Conservation (phyloP, 345 rosid species). For the Dimocarpus longan region DNA sequence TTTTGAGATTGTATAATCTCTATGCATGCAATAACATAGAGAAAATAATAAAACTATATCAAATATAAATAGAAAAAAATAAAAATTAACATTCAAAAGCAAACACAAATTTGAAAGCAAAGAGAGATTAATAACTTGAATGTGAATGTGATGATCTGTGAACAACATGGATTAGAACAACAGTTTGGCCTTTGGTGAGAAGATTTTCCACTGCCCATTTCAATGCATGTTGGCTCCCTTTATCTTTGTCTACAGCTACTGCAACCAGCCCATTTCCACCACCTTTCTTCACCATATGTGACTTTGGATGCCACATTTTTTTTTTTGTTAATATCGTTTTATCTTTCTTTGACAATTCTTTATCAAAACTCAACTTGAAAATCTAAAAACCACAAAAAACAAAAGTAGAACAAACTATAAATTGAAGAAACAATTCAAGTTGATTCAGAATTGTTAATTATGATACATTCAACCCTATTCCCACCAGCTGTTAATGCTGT, state of each 20-base stretch:
- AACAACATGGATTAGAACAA: conserved; percentile 71
- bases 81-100: background rate
- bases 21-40: background rate
- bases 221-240: conserved; percentile 80
- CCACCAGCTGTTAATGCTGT: background rate
- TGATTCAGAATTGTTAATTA: background rate
- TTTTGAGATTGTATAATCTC: background rate
- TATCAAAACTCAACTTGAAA: background rate
- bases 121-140: conserved; percentile 26
- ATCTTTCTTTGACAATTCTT: background rate
- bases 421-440: no score
- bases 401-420: background rate
- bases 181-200: conserved; percentile 60
- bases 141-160: conserved; percentile 29
- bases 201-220: conserved; percentile 81
- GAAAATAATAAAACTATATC: background rate
- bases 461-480: background rate
- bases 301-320: conserved; percentile 48
- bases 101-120: background rate
- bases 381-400: background rate
- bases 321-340: background rate
- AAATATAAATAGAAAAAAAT: no score
- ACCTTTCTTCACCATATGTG: conserved; percentile 37
- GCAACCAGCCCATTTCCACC: conserved; percentile 62
- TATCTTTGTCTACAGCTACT: conserved; percentile 84